Evolutionary conservation across 495 filamentous ascomycete genomes (phyloP).

Genomic region (Trypethelium eluteriae): DNA sequence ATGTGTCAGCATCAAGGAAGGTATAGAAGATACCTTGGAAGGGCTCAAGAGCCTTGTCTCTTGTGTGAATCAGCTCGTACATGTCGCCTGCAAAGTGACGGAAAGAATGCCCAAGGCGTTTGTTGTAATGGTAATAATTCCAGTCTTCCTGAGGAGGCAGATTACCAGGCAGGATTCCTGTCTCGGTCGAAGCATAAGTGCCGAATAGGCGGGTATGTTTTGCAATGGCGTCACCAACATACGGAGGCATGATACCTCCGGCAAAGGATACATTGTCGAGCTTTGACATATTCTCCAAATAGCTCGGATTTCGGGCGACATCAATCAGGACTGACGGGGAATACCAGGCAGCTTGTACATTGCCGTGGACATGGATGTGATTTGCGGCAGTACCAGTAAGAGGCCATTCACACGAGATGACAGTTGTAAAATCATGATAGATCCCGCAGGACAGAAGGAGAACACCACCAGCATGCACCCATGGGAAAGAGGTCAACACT

Average conservation of each 20-base stretch:
- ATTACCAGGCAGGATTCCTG: neutral
- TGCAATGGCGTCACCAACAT: conserved; percentile 1
- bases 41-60: neutral
- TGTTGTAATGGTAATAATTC: conserved; percentile 8
- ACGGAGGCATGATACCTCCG: neutral
- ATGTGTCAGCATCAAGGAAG: conserved; percentile 47
- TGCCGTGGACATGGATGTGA: neutral
- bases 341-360: conserved; percentile 7
- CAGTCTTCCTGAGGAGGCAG: conserved; percentile 1
- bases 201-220: conserved; percentile 1
- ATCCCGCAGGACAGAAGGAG: neutral
- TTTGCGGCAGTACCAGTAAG: neutral
- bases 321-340: conserved; percentile 3
- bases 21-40: conserved; percentile 40
- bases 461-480: conserved; percentile 3
- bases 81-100: conserved; percentile 6
- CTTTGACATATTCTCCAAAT: neutral
- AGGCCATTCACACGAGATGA: conserved; percentile 1
- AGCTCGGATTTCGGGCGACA: neutral
- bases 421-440: conserved; percentile 1
- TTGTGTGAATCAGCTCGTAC: neutral
- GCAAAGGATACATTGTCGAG: neutral
- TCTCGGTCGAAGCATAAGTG: conserved; percentile 3
- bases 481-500: neutral
- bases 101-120: neutral